phyloP scores from a whole-genome alignment of 345 rosid species.

The Gossypium raimondii region DNA sequence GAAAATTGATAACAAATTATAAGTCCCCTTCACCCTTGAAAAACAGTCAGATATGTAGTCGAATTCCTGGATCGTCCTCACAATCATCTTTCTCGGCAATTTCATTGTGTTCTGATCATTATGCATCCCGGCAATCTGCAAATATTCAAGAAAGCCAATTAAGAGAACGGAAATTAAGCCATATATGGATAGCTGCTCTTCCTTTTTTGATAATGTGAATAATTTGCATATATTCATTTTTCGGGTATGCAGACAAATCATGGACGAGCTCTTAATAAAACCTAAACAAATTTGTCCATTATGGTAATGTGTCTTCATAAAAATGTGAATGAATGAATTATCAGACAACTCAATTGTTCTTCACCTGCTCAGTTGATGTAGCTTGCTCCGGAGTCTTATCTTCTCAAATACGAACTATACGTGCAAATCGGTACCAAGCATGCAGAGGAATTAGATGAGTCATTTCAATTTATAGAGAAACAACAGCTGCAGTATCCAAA shows the following conservation, averaged over 20 bases:
- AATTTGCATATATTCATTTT: too few species aligned
- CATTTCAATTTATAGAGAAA: not conserved
- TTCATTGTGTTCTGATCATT: constrained; percentile 65
- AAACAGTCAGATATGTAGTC: too few species aligned
- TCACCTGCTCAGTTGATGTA: constrained; percentile 80
- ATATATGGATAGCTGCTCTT: not conserved
- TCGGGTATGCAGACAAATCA: too few species aligned
- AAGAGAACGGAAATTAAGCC: not conserved
- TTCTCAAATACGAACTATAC: constrained; percentile 68
- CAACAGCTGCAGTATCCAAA: constrained; percentile 9
- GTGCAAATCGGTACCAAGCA: constrained; percentile 56
- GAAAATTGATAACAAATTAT: not conserved
- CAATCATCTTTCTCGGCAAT: constrained; percentile 47
- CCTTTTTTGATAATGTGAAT: not conserved
- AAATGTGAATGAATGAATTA: too few species aligned
- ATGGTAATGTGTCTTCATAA: too few species aligned
- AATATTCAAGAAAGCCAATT: constrained; percentile 7
- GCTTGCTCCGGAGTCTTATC: constrained; percentile 89
- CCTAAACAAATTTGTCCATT: too few species aligned
- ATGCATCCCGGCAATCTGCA: constrained; percentile 86
- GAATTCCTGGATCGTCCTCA: constrained; percentile 56
- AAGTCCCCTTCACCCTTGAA: not conserved
- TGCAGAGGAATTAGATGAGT: not conserved
- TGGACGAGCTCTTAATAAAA: too few species aligned
- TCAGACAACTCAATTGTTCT: not conserved